Base-by-base conservation (phyloP, 768 basidiomycete species). In the Lentinula aciculospora region DNA sequence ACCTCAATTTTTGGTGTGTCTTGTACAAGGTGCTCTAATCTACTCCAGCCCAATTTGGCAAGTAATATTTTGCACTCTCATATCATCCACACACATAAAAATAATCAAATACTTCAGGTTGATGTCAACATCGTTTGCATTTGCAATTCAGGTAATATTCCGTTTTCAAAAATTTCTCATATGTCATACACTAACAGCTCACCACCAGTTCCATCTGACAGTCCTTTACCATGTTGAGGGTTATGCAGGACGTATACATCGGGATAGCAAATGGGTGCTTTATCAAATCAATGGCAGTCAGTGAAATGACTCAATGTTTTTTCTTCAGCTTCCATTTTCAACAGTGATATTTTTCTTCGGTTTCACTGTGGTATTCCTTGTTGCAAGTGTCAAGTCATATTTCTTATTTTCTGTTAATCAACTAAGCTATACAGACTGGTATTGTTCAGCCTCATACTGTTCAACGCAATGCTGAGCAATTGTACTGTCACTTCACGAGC, bases 11-110 rank as follows among this genome's bases (percentile, higher is more conserved):
- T 8, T 13, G 5, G 32, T 53, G 7, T 53, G 51, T 53, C 51
- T 53, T 7, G 32, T 53, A 21, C 51, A 53, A 39, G 19, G 34
- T 53, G 31, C 51, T 13, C 37, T 53, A 4, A 39, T 39, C 15
- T 53, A 53, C 23, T 17, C 51, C 13, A 8, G 51, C 37, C 51
- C 51, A 36, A 53, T 53, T 31, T 53, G 51, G 51, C 37, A 21
- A 40, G 34, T 34, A 28, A 13, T 12, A 5, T 40, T 23, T 19
- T 53, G 4, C n/a, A n/a, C n/a, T n/a, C n/a, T n/a, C n/a, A n/a
- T n/a, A n/a, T n/a, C n/a, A n/a, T n/a, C n/a, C n/a, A n/a, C n/a
- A n/a, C n/a, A n/a, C n/a, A n/a, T n/a, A n/a, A n/a, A n/a, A n/a
- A n/a, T n/a, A n/a, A n/a, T n/a, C n/a, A n/a, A n/a, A n/a, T n/a